Conservation (phyloP, 1,284 basidiomycete genomes). For the Marasmius sp. region DNA sequence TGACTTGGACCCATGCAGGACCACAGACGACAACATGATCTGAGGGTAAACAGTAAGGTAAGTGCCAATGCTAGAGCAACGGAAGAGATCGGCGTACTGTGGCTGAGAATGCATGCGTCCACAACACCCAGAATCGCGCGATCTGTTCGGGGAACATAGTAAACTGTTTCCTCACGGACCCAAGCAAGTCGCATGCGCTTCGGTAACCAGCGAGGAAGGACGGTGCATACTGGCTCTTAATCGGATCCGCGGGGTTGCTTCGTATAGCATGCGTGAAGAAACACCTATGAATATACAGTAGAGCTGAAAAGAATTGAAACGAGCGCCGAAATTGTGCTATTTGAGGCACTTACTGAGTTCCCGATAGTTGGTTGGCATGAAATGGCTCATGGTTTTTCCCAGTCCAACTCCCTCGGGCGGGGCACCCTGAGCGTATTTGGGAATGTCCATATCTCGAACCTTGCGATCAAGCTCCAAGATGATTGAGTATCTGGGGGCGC, state of each 20-base stretch:
- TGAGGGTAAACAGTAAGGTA: slow-evolving; percentile 22
- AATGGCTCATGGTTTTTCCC: slow-evolving; percentile 58
- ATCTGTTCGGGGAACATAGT: slow-evolving; percentile 55
- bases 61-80: neutral
- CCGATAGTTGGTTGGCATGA: slow-evolving; percentile 67
- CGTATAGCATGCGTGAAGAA: slow-evolving; percentile 66
- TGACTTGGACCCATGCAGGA: slow-evolving; percentile 61
- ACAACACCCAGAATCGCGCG: slow-evolving; percentile 64
- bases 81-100: slow-evolving; percentile 39
- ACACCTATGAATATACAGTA: slow-evolving; percentile 67
- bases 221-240: slow-evolving; percentile 63
- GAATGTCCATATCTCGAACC: slow-evolving; percentile 61
- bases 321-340: slow-evolving; percentile 2
- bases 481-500: slow-evolving; percentile 62
- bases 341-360: slow-evolving; percentile 51
- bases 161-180: slow-evolving; percentile 51
- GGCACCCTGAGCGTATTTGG: slow-evolving; percentile 47
- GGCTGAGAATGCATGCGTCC: slow-evolving; percentile 68
- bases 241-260: slow-evolving; percentile 55
- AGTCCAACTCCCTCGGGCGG: slow-evolving; percentile 42
- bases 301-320: slow-evolving; percentile 35
- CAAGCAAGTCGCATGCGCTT: slow-evolving; percentile 57
- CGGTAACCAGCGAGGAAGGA: slow-evolving; percentile 67
- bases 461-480: slow-evolving; percentile 64
- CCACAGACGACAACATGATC: slow-evolving; percentile 71